A percentile compares a stretch with the other conserved stretches of the same genome.
Conservation (phyloP, 2,329 filamentous ascomycete genomes). For the Talaromyces marneffei region DNA sequence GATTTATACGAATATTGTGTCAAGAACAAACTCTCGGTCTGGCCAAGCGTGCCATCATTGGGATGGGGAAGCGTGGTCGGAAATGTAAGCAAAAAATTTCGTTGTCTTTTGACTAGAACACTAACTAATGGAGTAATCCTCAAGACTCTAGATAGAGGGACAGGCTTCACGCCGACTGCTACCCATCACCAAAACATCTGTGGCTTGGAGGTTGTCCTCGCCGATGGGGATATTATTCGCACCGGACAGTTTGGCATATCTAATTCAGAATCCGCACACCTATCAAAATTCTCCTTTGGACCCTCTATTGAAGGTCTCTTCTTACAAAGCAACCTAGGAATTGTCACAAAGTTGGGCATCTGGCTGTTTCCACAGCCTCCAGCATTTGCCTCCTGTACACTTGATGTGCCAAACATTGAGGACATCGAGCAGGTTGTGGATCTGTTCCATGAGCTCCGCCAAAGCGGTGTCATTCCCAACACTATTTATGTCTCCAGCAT, state of each 20-base stretch:
- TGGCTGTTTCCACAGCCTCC: conserved; percentile 16
- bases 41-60: conserved; percentile 46
- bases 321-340: conserved; percentile 17
- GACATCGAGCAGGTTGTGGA: too few species aligned
- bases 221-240: conserved; percentile 33
- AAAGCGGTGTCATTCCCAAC: too few species aligned
- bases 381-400: background rate
- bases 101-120: too few species aligned
- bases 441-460: too few species aligned
- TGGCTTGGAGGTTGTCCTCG: conserved; percentile 40
- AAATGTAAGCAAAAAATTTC: conserved; percentile 24
- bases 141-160: conserved; percentile 33
- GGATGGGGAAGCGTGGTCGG: conserved; percentile 48
- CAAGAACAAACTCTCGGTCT: conserved; percentile 32
- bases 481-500: too few species aligned
- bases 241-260: conserved; percentile 36
- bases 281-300: background rate
- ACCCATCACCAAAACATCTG: conserved; percentile 43
- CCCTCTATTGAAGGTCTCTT: conserved; percentile 14
- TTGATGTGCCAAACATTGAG: too few species aligned
- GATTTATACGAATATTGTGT: background rate
- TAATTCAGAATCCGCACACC: background rate
- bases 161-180: conserved; percentile 27
- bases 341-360: conserved; percentile 21
- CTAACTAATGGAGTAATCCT: too few species aligned